phyloP scores from a whole-genome alignment of 495 filamentous ascomycete species.

The Neurospora sp. region DNA sequence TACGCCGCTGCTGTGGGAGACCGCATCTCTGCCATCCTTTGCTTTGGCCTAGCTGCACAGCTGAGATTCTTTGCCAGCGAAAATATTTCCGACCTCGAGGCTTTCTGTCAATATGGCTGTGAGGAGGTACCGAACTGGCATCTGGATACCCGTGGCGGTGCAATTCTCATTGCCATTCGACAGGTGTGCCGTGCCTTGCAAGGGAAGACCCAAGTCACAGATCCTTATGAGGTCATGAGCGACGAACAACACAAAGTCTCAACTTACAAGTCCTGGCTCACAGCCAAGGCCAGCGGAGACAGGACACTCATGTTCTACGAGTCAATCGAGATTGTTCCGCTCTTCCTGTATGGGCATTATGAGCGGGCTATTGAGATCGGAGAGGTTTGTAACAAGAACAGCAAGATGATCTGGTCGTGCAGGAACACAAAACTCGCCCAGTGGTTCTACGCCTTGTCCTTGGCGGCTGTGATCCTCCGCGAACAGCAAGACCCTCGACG shows the following conservation, averaged over 20 bases:
- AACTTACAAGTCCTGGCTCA: conserved; percentile 54
- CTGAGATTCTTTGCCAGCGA: conserved; percentile 64
- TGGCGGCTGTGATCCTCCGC: conserved; percentile 53
- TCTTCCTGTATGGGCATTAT: conserved; percentile 71
- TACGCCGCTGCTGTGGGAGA: conserved; percentile 63
- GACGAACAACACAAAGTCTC: conserved; percentile 58
- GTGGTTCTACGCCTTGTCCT: conserved; percentile 58
- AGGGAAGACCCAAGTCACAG: conserved; percentile 61
- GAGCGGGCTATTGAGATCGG: conserved; percentile 58
- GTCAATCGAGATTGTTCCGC: conserved; percentile 56
- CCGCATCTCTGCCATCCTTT: conserved; percentile 62
- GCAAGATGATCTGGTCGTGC: conserved; percentile 60
- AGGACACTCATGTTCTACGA: conserved; percentile 63
- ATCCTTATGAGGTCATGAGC: conserved; percentile 51
- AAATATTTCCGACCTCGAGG: conserved; percentile 64
- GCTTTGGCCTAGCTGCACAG: conserved; percentile 60
- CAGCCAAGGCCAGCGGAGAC: conserved; percentile 26
- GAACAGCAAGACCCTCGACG: conserved; percentile 43
- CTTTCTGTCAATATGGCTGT: conserved; percentile 59
- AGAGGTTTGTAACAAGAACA: conserved; percentile 45
- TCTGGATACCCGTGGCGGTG: conserved; percentile 69
- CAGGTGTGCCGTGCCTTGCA: conserved; percentile 72
- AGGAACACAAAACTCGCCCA: conserved; percentile 53
- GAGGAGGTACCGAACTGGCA: conserved; percentile 70
- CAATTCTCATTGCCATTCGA: conserved; percentile 55